Conservation (phyloP, 768 basidiomycete genomes). For the Lactifluus subvellereus region DNA sequence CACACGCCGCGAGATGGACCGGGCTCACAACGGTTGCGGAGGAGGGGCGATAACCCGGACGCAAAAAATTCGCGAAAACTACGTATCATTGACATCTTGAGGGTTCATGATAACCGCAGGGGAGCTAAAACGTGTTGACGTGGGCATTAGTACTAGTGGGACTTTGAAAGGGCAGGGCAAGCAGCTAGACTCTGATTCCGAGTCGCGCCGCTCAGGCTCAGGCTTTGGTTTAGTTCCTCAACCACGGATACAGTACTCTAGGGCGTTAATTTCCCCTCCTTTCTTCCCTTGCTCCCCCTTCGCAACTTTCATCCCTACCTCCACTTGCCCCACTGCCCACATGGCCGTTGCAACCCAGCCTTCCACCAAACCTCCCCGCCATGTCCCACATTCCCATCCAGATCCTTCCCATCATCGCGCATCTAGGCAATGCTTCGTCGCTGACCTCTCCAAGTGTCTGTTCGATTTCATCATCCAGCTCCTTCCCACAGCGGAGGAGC, state of each 20-base stretch:
- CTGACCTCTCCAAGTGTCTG: conserved; percentile 82
- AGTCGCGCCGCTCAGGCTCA: too few species aligned
- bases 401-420: conserved; percentile 26
- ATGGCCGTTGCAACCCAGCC: conserved; percentile 21
- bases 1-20: too few species aligned
- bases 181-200: too few species aligned
- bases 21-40: background rate
- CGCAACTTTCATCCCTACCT: background rate
- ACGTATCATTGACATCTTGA: background rate
- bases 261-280: too few species aligned
- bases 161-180: too few species aligned
- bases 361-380: conserved; percentile 12
- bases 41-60: background rate
- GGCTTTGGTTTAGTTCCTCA: background rate
- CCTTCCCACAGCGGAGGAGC: conserved; percentile 83
- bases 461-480: conserved; percentile 93
- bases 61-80: conserved; percentile 14
- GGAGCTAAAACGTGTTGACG: background rate
- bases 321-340: background rate
- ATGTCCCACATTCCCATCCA: conserved; percentile 12
- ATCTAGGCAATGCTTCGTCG: conserved; percentile 59
- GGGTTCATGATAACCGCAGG: background rate
- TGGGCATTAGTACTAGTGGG: background rate
- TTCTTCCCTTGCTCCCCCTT: background rate
- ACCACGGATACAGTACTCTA: background rate